A percentile compares a stretch with the other conserved stretches of the same genome.
These are phyloP conservation scores for Aspergillus proliferans DNA, from an alignment of 2,329 filamentous ascomycete species.

Conservation along the genomic window DNA sequence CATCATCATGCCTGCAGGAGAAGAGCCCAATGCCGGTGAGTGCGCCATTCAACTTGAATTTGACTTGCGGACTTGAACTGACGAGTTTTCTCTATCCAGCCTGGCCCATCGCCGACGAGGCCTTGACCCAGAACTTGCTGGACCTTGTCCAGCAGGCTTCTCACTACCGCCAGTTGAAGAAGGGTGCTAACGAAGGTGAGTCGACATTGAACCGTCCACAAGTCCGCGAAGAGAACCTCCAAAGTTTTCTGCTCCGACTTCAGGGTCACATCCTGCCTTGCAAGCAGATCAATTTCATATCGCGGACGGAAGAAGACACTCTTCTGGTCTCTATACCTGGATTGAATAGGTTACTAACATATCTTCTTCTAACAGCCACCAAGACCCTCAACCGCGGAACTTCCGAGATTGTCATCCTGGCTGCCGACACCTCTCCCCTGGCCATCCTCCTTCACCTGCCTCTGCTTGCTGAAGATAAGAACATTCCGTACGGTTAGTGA, in stretches of 20 bases:
- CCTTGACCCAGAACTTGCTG: constrained; percentile 73
- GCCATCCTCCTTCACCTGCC: constrained; percentile 86
- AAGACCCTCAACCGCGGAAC: constrained; percentile 90
- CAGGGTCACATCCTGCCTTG: too few relatives aligned
- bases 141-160: constrained; percentile 69
- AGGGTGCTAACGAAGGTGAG: constrained; percentile 71
- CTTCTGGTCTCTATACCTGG: too few relatives aligned
- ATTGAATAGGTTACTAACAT: constrained; percentile 2
- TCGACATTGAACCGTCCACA: too few relatives aligned
- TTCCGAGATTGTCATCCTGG: constrained; percentile 80
- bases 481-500: constrained; percentile 51
- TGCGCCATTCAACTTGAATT: not conserved
- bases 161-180: constrained; percentile 67
- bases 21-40: constrained; percentile 24
- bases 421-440: constrained; percentile 79
- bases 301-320: too few relatives aligned
- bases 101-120: constrained; percentile 67
- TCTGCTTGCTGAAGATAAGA: constrained; percentile 73
- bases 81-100: constrained; percentile 34
- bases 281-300: too few relatives aligned
- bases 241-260: too few relatives aligned
- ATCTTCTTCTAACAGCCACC: constrained; percentile 46
- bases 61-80: not conserved
- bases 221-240: too few relatives aligned
- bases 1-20: constrained; percentile 22